These are phyloP conservation scores for Cercospora nicotianae DNA, from an alignment of 2,329 filamentous ascomycete genomes.

Conservation along the genomic window DNA sequence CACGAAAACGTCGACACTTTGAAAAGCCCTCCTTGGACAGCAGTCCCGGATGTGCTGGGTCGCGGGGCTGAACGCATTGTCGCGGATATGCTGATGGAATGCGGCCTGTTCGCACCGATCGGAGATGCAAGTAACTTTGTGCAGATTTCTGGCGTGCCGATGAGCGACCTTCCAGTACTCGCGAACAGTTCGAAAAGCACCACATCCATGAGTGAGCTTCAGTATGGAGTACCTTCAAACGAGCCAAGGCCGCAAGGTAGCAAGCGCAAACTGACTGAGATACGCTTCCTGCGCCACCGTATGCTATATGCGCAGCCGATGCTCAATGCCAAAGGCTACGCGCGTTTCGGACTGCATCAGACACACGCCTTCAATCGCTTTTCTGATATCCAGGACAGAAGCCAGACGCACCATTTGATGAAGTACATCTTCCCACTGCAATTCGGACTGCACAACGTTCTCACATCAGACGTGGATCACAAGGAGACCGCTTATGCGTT, in stretches of 20 bases:
- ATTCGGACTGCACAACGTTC: slow-evolving; percentile 89
- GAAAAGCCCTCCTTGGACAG: slow-evolving; percentile 71
- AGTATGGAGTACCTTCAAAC: not conserved
- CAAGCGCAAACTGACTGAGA: slow-evolving; percentile 40
- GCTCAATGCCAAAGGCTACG: slow-evolving; percentile 65
- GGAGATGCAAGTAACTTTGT: slow-evolving; percentile 64
- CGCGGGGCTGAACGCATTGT: slow-evolving; percentile 74
- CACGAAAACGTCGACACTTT: slow-evolving; percentile 71
- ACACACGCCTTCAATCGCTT: slow-evolving; percentile 82
- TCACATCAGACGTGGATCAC: slow-evolving; percentile 67
- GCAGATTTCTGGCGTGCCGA: slow-evolving; percentile 73
- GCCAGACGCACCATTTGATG: slow-evolving; percentile 69
- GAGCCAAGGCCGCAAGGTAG: not conserved
- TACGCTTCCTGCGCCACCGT: slow-evolving; percentile 74
- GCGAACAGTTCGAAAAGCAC: not conserved
- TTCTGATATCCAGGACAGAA: slow-evolving; percentile 47
- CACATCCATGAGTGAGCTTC: not conserved
- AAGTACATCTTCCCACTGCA: slow-evolving; percentile 94
- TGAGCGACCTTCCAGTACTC: slow-evolving; percentile 48
- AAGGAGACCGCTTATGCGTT: slow-evolving; percentile 70
- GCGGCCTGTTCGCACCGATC: slow-evolving; percentile 70
- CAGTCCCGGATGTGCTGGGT: slow-evolving; percentile 72
- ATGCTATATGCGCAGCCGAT: slow-evolving; percentile 82
- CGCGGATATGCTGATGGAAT: slow-evolving; percentile 73
- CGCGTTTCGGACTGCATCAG: slow-evolving; percentile 74